These are phyloP conservation scores for Populus deltoides DNA, from an alignment of 345 rosid genomes.

Conservation along the genomic window DNA sequence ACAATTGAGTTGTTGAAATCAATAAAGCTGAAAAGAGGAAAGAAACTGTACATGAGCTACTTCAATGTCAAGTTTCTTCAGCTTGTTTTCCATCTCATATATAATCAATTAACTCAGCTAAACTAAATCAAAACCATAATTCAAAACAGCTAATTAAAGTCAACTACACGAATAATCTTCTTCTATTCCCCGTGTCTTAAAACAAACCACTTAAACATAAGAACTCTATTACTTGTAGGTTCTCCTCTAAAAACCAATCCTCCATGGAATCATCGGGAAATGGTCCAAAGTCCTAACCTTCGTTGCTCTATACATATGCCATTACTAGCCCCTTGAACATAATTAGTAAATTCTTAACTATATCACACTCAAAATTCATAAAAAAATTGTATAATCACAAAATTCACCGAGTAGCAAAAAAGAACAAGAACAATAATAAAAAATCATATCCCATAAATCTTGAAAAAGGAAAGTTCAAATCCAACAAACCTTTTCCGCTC, in stretches of 20 bases:
- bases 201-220: not conserved
- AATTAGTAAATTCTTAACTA: too few species aligned
- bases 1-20: not conserved
- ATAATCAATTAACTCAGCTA: slow-evolving; percentile 1
- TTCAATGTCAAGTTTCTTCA: slow-evolving; percentile 1
- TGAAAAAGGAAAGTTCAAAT: not conserved
- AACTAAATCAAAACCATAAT: not conserved
- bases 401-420: not conserved
- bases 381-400: not conserved
- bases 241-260: not conserved
- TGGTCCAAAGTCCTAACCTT: not conserved
- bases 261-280: not conserved
- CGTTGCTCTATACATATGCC: too few species aligned
- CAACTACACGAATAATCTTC: not conserved
- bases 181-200: not conserved
- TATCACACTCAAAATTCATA: not conserved
- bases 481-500: slow-evolving; percentile 43
- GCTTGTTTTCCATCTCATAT: not conserved
- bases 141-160: not conserved
- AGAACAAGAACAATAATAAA: not conserved
- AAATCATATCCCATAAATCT: not conserved
- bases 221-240: not conserved
- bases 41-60: not conserved
- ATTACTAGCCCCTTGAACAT: too few species aligned
- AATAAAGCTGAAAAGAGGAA: not conserved